These are phyloP conservation scores for Platanus orientalis DNA, from an alignment of 164 flowering plant genomes.

Conservation along the genomic window DNA sequence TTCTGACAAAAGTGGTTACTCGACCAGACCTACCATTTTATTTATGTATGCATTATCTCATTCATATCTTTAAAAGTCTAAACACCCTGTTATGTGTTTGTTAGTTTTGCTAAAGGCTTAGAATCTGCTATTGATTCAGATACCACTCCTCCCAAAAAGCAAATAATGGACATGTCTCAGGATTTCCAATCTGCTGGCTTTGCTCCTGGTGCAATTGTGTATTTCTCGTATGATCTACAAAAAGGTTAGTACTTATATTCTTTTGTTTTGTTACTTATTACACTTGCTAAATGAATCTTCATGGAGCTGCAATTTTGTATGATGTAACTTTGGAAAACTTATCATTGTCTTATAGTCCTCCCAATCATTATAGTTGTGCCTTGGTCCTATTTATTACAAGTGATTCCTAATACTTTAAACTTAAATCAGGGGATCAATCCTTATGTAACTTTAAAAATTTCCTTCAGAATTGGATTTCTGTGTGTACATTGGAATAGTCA, in stretches of 20 bases:
- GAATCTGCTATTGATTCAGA: conserved; percentile 40
- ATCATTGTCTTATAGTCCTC: too few species aligned
- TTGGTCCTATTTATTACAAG: too few species aligned
- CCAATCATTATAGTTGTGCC: too few species aligned
- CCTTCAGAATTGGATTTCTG: too few species aligned
- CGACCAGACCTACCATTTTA: conserved; percentile 78
- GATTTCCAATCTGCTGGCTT: conserved; percentile 87
- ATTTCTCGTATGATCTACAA: conserved; percentile 66
- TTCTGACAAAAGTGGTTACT: conserved; percentile 60
- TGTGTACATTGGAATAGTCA: too few species aligned
- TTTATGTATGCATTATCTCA: conserved; percentile 46
- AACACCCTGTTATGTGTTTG: background rate
- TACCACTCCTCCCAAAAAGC: conserved; percentile 93
- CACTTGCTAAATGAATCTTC: background rate
- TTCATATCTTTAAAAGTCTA: background rate
- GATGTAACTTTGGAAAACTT: too few species aligned
- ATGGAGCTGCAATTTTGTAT: too few species aligned
- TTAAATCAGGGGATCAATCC: too few species aligned
- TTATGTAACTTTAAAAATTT: too few species aligned
- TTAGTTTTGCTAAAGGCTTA: conserved; percentile 2
- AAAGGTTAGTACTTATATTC: conserved; percentile 43
- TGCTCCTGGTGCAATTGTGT: conserved; percentile 91
- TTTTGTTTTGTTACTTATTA: background rate
- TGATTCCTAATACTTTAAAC: too few species aligned
- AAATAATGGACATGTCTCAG: conserved; percentile 58